phyloP scores from a whole-genome alignment of 495 filamentous ascomycete species.

The Saxophila tyrrhenica region DNA sequence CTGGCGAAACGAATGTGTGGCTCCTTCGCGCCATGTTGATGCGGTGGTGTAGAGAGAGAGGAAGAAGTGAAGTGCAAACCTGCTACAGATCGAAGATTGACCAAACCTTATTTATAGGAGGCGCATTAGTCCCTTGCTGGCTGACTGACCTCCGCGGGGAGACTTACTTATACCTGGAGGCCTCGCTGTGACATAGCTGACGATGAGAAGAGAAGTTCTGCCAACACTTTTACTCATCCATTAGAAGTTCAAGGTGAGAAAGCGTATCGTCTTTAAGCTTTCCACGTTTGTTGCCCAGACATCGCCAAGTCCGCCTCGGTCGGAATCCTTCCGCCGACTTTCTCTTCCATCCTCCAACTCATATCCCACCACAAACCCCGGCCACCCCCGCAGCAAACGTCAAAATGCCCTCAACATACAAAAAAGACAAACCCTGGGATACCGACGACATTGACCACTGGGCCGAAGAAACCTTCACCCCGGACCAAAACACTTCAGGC shows the following conservation, averaged over 20 bases:
- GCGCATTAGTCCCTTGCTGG: no score
- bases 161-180: no score
- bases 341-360: background rate
- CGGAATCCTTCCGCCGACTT: no score
- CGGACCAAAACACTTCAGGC: conserved; percentile 73
- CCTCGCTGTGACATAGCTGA: no score
- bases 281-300: no score
- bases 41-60: background rate
- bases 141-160: no score
- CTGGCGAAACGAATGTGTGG: background rate
- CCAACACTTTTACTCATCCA: background rate
- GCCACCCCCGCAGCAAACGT: no score
- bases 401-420: conserved; percentile 87
- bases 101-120: background rate
- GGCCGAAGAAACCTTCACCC: conserved; percentile 79
- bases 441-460: conserved; percentile 97
- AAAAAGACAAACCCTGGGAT: conserved; percentile 94
- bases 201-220: no score
- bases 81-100: no score
- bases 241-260: background rate
- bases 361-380: background rate
- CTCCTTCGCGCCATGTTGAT: background rate
- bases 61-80: no score
- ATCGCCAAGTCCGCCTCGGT: no score
- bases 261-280: background rate